Conservation (phyloP, 2,329 filamentous ascomycete species). For the Claviceps monticola region DNA sequence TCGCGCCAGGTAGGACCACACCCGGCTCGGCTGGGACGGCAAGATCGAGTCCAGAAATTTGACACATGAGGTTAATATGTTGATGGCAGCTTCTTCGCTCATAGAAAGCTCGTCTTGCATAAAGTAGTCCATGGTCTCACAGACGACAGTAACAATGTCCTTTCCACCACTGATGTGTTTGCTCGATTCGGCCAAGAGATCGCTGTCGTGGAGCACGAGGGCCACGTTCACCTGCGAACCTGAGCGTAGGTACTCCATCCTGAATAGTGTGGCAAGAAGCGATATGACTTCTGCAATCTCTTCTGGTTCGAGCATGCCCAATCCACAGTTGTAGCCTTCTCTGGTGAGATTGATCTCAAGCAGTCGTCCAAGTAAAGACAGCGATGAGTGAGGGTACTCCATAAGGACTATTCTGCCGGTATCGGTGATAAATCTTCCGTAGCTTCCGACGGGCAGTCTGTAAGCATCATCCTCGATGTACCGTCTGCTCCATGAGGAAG, state of each 20-base stretch:
- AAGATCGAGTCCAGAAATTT: conserved; percentile 68
- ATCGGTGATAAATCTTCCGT: conserved; percentile 63
- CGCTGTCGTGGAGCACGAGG: conserved; percentile 20
- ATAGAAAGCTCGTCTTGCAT: conserved; percentile 42
- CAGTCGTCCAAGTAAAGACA: conserved; percentile 66
- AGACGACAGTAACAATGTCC: conserved; percentile 70
- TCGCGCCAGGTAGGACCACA: conserved; percentile 80
- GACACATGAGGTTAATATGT: conserved; percentile 55
- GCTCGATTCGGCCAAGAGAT: conserved; percentile 41
- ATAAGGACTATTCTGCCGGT: conserved; percentile 61
- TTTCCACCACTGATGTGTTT: conserved; percentile 42
- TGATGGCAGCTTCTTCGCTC: conserved; percentile 50
- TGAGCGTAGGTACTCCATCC: conserved; percentile 30
- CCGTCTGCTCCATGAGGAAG: conserved; percentile 29
- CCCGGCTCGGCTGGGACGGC: conserved; percentile 61
- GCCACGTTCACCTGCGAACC: conserved; percentile 14
- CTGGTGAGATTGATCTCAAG: conserved; percentile 53
- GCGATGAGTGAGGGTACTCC: conserved; percentile 65
- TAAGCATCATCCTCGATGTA: conserved; percentile 37
- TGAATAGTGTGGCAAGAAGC: conserved; percentile 58
- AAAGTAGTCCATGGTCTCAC: conserved; percentile 68
- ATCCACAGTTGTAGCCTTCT: conserved; percentile 36
- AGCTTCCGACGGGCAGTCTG: conserved; percentile 49
- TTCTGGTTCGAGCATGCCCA: conserved; percentile 41
- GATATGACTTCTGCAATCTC: conserved; percentile 60